These are phyloP conservation scores for Allium cepa DNA, from an alignment of 106 monocot species.

Conservation along the genomic window DNA sequence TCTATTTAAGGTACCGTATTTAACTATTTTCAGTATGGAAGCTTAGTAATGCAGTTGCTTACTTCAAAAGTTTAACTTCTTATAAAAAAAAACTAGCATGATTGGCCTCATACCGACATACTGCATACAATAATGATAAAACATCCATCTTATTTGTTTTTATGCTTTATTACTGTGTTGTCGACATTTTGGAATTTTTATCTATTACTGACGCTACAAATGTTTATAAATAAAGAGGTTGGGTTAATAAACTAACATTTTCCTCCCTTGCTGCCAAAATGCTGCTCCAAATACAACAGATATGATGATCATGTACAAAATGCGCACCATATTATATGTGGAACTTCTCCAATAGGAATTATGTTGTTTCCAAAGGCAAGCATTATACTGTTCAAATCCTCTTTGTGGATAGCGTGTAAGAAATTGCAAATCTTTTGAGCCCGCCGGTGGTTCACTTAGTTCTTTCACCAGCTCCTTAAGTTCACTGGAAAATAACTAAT, in stretches of 20 bases:
- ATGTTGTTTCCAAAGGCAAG: constrained; percentile 24
- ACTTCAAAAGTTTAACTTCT: too few relatives aligned
- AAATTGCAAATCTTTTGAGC: constrained; percentile 4
- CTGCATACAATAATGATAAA: too few relatives aligned
- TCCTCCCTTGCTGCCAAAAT: constrained; percentile 20
- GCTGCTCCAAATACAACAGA: constrained; percentile 9
- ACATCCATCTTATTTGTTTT: too few relatives aligned
- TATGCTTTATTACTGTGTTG: too few relatives aligned
- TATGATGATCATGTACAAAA: background rate
- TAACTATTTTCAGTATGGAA: too few relatives aligned
- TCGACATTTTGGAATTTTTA: too few relatives aligned
- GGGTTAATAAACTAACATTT: constrained; percentile 20
- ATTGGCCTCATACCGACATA: too few relatives aligned
- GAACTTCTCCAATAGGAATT: constrained; percentile 27
- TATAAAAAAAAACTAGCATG: too few relatives aligned
- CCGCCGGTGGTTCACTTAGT: constrained; percentile 14
- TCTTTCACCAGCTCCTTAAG: constrained; percentile 10
- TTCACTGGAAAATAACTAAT: constrained; percentile 9
- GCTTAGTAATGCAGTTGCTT: too few relatives aligned
- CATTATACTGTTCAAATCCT: constrained; percentile 12
- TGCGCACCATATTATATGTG: constrained; percentile 13
- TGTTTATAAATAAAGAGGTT: too few relatives aligned
- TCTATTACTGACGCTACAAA: too few relatives aligned
- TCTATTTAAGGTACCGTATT: too few relatives aligned
- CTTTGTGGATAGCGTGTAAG: background rate